phyloP scores from a whole-genome alignment of 2,329 filamentous ascomycete species.

The Trichoderma breve region DNA sequence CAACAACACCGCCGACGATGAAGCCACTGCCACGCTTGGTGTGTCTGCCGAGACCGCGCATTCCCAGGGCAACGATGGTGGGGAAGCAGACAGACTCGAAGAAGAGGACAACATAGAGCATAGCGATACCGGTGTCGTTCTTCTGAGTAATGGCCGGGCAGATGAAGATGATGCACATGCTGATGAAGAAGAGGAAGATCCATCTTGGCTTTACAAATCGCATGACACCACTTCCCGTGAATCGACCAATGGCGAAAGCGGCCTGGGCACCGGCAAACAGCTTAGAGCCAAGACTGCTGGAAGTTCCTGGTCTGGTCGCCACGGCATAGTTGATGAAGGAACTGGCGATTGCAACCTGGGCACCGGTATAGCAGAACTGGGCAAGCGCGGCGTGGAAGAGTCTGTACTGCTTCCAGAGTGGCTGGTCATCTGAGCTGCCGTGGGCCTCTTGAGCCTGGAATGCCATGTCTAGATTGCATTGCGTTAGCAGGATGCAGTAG shows the following conservation, averaged over 20 bases:
- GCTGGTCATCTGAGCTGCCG: slow-evolving; percentile 56
- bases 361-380: slow-evolving; percentile 76
- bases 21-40: slow-evolving; percentile 74
- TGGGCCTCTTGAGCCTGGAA: slow-evolving; percentile 56
- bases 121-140: slow-evolving; percentile 50
- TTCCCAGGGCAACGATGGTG: slow-evolving; percentile 74
- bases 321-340: slow-evolving; percentile 75
- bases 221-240: slow-evolving; percentile 67
- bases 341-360: slow-evolving; percentile 63
- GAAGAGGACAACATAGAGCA: slow-evolving; percentile 71
- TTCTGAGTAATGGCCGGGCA: slow-evolving; percentile 47
- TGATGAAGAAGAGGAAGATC: slow-evolving; percentile 66
- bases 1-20: slow-evolving; percentile 65
- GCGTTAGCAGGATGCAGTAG: background rate
- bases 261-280: slow-evolving; percentile 74
- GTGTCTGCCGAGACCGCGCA: slow-evolving; percentile 71
- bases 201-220: slow-evolving; percentile 62
- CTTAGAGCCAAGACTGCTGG: slow-evolving; percentile 55
- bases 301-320: slow-evolving; percentile 55
- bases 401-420: slow-evolving; percentile 68
- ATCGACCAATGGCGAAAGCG: slow-evolving; percentile 69
- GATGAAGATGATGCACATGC: slow-evolving; percentile 62
- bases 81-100: slow-evolving; percentile 81
- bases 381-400: slow-evolving; percentile 74
- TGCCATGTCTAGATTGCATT: slow-evolving; percentile 53